Base-by-base conservation (phyloP, 192 early-diverging fungal genomes). In the Spizellomyces sp. region DNA sequence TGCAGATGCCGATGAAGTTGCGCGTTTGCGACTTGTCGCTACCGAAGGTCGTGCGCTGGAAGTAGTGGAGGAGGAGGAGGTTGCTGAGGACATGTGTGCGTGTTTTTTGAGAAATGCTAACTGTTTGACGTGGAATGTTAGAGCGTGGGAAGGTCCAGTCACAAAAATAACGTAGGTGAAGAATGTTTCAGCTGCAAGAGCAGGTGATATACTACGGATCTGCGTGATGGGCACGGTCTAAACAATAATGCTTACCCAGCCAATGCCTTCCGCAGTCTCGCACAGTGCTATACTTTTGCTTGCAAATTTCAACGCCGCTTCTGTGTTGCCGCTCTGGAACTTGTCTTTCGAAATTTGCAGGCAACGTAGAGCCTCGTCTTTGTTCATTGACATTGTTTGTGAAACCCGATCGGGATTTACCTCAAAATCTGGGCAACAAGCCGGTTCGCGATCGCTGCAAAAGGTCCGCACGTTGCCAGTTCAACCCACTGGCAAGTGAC, bases 321-420 rank as follows among this genome's bases (percentile, higher is more conserved):
- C 74, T 62, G 77, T 81, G 80, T 96, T 91, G 9, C 90, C 92
- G 5, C 62, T 71, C 21, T 71, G 71, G 76, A 84, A 88, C 65
- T 93, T 89, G 14, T 78, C 74, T 65, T 90, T 90, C 8, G 94
- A 95, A 71, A 95, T 91, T 5, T 81, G 62, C 0, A 98, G 76
- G 54, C 93, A 92, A 6, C 90, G 79, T 17, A 80, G 45, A 5
- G 96, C 96, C 71, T 95, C 94, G 71, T 96, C 96, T 69, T 87
- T 88, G 79, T 98, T 98, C 81, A 82, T 80, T 19, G 63, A 15
- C 66, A 67, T 67, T 14, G 14, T 61, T 61, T 54, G 27, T 36
- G 27, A 36, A 36, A 36, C 27, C 27, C 27, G 27, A 36, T 36
- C 3, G 27, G 27, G 27, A 36, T 36, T 0, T 2, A 36, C 27